Evolutionary conservation across 371 early-diverging fungal genomes (phyloP), one percentile per base, ranked within the genome.

Genomic region (Mortierella sp.): DNA sequence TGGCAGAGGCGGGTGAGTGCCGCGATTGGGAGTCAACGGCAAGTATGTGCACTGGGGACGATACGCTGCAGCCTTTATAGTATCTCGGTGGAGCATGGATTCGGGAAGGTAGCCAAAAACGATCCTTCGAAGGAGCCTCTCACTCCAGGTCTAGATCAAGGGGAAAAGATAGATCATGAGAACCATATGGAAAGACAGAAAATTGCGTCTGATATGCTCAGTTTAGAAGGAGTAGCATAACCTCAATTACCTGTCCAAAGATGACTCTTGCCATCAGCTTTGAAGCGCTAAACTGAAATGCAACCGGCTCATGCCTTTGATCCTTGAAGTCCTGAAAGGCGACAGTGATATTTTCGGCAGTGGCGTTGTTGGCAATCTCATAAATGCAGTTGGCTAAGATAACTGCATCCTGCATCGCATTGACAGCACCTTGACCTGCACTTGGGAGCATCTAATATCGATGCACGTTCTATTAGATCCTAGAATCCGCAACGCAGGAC

Each of bases 371-470:
- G 1, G 59, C 26, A 23, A 66, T 52, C 2, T 61, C 67, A 23
- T 66, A 72, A 14, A 72, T 26, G 44, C 57, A 66, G 47, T 72
- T 72, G 21, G 62, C 62, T 6, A 72, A 48, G n/a, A 66, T 54
- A 3, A 66, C 62, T 1, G 67, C 66, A 44, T 66, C 67, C 26
- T 66, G 73, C 67, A 72, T 66, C 0, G 73, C 67, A 32, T 58
- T 66, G 17, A 66, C 73, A 6, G 73, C 73, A 21, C 73, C 72
- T 32, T 72, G 72, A 3, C 72, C 72, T 3, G 66, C 65, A 32
- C 61, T 61, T 47, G 65, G 65, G 6, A 72, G 62, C 61, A 72
- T 60, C 72, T 72, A n/a, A 30, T 5, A 26, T 39, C 46, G n/a
- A 26, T 30, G 12, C 19, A 14, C n/a, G n/a, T n/a, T n/a, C n/a